Evolutionary conservation across 2,329 filamentous ascomycete species (phyloP).

Genomic region (Claviceps sp.): DNA sequence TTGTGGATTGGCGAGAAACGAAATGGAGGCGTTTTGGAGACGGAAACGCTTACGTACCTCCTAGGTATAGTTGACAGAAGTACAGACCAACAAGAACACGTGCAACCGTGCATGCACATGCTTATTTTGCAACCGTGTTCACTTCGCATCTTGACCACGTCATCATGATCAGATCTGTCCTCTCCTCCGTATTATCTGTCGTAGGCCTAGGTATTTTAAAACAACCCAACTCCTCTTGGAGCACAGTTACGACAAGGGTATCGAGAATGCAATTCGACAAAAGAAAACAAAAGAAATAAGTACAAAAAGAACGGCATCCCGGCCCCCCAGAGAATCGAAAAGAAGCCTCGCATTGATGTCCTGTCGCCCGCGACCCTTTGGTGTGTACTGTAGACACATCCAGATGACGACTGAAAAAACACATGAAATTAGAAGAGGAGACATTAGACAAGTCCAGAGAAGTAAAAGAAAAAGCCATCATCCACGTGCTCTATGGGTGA

Average conservation of each 20-base stretch:
- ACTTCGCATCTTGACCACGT: background rate
- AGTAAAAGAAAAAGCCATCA: background rate
- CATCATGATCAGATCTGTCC: background rate
- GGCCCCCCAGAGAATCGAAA: background rate
- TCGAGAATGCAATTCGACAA: slow-evolving; percentile 9
- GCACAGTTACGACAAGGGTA: slow-evolving; percentile 13
- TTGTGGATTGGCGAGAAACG: too few species aligned
- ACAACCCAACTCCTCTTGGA: background rate
- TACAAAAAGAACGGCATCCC: background rate
- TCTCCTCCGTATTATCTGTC: background rate
- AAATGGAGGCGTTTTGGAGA: too few species aligned
- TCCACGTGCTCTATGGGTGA: too few species aligned
- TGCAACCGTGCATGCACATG: background rate
- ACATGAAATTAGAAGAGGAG: background rate
- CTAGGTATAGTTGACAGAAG: too few species aligned
- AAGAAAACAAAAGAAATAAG: background rate
- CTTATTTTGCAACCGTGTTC: background rate
- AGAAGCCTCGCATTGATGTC: background rate
- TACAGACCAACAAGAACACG: too few species aligned
- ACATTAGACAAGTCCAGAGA: background rate
- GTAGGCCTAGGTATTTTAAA: background rate
- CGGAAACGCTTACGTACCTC: too few species aligned
- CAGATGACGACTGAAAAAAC: background rate
- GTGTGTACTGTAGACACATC: background rate
- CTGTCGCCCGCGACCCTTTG: background rate